Base-by-base conservation (phyloP, 306 rosid species). In the Acacia melanoxylon region DNA sequence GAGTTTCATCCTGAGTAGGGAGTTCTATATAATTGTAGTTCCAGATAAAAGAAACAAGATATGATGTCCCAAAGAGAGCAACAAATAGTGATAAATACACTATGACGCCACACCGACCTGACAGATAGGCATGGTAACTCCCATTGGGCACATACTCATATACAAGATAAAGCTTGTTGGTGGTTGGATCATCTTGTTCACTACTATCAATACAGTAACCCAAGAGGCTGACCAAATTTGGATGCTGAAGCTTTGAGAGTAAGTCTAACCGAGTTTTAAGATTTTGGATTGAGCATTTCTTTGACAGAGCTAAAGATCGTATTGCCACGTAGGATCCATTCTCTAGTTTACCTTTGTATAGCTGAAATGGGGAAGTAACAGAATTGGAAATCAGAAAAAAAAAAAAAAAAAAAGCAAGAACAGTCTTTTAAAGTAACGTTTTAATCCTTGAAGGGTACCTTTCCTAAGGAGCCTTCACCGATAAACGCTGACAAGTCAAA, bases 231-330 rank as follows among this genome's bases (percentile, higher is more conserved):
- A 91, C 97, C 86, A 94, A 85, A 88, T 92, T 90, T 48, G 97
- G 97, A 83, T 94, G 95, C 78, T 88, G 94, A 90, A 94, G 92
- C 89, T 87, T 94, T 70, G 97, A 88, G 83, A 94, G 92, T 31
- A 87, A 84, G 79, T 94, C 97, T 68, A 94, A 85, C 68, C 83
- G 86, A 80, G 86, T 92, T 88, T 84, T 94, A 56, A 92, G 93
- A 86, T 82, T 92, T 56, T 88, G 92, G 68, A 82, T 77, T 16
- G 97, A 89, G 80, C 77, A 85, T 84, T 92, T 94, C 88, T 89
- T 92, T 33, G 85, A 71, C 71, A 94, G 51, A 87, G 83, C 62
- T 58, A 94, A 76, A 73, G 87, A 87, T 46, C 97, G 76, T 78
- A 94, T 80, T 20, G 84, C 91, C 73, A 92, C 93, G 29, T 51